Percentiles rank a stretch among this genome's conserved stretches.
Conservation (phyloP, 2,329 filamentous ascomycete species). For the Colletotrichum sublineola region DNA sequence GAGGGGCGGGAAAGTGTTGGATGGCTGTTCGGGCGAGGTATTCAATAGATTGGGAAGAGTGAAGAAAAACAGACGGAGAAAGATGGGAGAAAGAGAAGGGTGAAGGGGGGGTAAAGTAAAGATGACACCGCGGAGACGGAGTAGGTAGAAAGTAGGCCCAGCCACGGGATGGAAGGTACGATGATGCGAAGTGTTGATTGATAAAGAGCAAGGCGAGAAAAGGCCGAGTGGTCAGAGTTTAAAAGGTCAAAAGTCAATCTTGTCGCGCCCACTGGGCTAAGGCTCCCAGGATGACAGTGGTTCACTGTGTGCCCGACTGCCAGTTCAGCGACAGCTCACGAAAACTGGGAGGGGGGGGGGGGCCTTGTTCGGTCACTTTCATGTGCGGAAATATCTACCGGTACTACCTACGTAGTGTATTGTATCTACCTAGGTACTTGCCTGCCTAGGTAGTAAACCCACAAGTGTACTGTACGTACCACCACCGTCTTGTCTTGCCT, state of each 20-base stretch:
- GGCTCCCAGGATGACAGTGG: conserved; percentile 37
- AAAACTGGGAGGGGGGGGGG: not conserved
- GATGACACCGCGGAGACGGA: not conserved
- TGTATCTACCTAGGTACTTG: too few relatives aligned
- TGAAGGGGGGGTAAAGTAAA: not conserved
- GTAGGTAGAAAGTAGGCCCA: not conserved
- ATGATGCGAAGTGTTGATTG: conserved; percentile 29
- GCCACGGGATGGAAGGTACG: conserved; percentile 12
- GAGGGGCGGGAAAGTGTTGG: not conserved
- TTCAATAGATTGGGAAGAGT: not conserved
- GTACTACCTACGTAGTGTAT: too few relatives aligned
- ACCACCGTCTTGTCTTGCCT: not conserved
- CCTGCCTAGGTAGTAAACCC: not conserved
- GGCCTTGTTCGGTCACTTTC: conserved; percentile 20
- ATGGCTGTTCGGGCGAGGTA: not conserved
- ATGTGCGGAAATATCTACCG: too few relatives aligned
- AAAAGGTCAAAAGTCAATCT: conserved; percentile 7
- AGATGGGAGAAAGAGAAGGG: not conserved
- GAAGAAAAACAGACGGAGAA: not conserved
- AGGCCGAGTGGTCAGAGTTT: conserved; percentile 2
- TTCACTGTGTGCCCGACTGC: not conserved
- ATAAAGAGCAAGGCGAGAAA: conserved; percentile 28
- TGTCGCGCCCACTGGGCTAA: conserved; percentile 13
- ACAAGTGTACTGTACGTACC: not conserved
- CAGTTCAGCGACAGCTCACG: conserved; percentile 32